phyloP scores from a whole-genome alignment of 1,139 yeast species.

The Suhomyces atakaporum region DNA sequence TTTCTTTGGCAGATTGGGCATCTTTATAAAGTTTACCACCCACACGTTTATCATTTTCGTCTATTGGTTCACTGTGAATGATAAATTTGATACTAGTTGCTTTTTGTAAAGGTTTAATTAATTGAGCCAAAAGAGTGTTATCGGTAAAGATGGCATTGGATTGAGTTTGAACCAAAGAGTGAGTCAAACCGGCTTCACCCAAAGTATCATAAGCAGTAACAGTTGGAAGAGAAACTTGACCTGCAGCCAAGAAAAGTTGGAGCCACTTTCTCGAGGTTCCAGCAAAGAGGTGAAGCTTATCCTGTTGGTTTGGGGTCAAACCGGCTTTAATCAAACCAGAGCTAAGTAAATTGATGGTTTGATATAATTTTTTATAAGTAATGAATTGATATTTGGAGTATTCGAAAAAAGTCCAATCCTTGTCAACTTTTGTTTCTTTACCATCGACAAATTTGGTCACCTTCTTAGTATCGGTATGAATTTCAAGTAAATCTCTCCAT shows the following conservation, averaged over 20 bases:
- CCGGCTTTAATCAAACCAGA: slow-evolving; percentile 79
- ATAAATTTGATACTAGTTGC: slow-evolving; percentile 65
- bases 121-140: slow-evolving; percentile 64
- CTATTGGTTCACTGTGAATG: slow-evolving; percentile 68
- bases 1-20: slow-evolving; percentile 59
- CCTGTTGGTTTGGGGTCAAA: slow-evolving; percentile 59
- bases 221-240: slow-evolving; percentile 76
- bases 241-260: slow-evolving; percentile 79
- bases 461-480: slow-evolving; percentile 74
- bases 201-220: slow-evolving; percentile 97
- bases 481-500: slow-evolving; percentile 72
- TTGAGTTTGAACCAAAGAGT: slow-evolving; percentile 79
- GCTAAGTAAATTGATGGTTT: slow-evolving; percentile 57
- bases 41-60: slow-evolving; percentile 62
- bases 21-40: slow-evolving; percentile 57
- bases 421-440: slow-evolving; percentile 65
- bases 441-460: slow-evolving; percentile 81
- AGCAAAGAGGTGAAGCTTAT: slow-evolving; percentile 81
- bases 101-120: slow-evolving; percentile 70
- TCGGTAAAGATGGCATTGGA: slow-evolving; percentile 82
- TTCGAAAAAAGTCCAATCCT: slow-evolving; percentile 88
- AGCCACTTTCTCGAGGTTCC: slow-evolving; percentile 87
- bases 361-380: slow-evolving; percentile 59
- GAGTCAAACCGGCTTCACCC: slow-evolving; percentile 89
- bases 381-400: slow-evolving; percentile 69